These are phyloP conservation scores for Diplosphaera chodatii DNA, from an alignment of 139 green algal species.

Conservation along the genomic window DNA sequence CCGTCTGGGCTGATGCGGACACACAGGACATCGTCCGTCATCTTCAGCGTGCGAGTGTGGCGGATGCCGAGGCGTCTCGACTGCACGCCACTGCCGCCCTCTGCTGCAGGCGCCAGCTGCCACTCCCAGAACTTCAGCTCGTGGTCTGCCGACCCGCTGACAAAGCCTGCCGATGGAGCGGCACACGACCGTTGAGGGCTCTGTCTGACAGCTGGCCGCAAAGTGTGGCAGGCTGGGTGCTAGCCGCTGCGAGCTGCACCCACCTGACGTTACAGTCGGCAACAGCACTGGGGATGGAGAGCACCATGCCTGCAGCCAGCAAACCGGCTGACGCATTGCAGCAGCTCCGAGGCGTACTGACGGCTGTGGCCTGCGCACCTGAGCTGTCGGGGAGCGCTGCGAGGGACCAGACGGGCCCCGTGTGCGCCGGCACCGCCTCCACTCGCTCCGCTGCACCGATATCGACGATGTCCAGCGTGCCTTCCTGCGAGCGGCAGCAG, in stretches of 20 bases:
- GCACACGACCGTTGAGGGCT: too few relatives aligned
- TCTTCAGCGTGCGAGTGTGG: constrained; percentile 55
- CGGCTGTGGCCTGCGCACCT: too few relatives aligned
- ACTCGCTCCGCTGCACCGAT: constrained; percentile 45
- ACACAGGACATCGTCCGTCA: constrained; percentile 92
- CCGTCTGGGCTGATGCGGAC: constrained; percentile 77
- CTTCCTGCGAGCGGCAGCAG: too few relatives aligned
- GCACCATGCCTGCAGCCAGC: too few relatives aligned
- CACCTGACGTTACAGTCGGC: too few relatives aligned
- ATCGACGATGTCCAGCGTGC: constrained; percentile 74
- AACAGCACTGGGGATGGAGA: too few relatives aligned
- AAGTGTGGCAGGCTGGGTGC: too few relatives aligned
- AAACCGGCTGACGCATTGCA: too few relatives aligned
- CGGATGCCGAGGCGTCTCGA: constrained; percentile 6
- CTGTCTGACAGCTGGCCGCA: too few relatives aligned
- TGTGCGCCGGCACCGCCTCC: constrained; percentile 47
- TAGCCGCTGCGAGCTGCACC: too few relatives aligned
- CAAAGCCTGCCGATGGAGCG: constrained; percentile 38
- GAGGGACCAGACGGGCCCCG: constrained; percentile 66
- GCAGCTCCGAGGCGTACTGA: too few relatives aligned
- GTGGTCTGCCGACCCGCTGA: constrained; percentile 54
- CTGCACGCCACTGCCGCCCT: not conserved
- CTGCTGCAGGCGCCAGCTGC: constrained; percentile 28
- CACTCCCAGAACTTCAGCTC: constrained; percentile 90
- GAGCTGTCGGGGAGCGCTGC: constrained; percentile 58